These are phyloP conservation scores for Coccomyxa subellipsoidea DNA, from an alignment of 163 green algal species.

Conservation along the genomic window DNA sequence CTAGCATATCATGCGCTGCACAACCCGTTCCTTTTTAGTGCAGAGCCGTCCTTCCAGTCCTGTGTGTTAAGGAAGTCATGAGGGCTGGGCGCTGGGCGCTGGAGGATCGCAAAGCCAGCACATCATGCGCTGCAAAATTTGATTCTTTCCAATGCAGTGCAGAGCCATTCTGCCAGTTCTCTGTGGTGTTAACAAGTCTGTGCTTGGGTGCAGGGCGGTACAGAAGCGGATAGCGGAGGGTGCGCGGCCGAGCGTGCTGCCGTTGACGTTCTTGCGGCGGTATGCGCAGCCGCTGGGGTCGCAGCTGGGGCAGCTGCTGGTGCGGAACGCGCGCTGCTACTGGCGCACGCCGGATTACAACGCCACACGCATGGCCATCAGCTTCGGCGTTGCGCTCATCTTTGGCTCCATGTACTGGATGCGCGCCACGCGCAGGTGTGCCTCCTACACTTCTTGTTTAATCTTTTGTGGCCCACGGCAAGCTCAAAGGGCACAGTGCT, in stretches of 20 bases:
- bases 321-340: constrained; percentile 14
- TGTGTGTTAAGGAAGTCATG: too few species aligned
- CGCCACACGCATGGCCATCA: constrained; percentile 22
- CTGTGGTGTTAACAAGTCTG: background rate
- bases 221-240: background rate
- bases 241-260: background rate
- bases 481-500: background rate
- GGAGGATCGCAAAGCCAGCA: too few species aligned
- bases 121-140: too few species aligned
- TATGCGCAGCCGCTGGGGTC: constrained; percentile 4
- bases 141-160: too few species aligned
- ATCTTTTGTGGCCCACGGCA: background rate
- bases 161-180: background rate
- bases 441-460: background rate
- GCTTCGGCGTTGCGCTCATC: constrained; percentile 21
- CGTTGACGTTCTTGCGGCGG: too few species aligned
- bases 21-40: too few species aligned
- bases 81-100: too few species aligned
- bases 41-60: too few species aligned
- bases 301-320: constrained; percentile 14
- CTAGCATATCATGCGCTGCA: too few species aligned
- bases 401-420: constrained; percentile 35
- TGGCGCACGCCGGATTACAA: constrained; percentile 34
- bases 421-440: constrained; percentile 11
- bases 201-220: background rate